Percentiles rank a stretch among this genome's conserved stretches.
phyloP scores from a whole-genome alignment of 225 moss, liverwort and hornwort species.

The Marchantia paleacea region DNA sequence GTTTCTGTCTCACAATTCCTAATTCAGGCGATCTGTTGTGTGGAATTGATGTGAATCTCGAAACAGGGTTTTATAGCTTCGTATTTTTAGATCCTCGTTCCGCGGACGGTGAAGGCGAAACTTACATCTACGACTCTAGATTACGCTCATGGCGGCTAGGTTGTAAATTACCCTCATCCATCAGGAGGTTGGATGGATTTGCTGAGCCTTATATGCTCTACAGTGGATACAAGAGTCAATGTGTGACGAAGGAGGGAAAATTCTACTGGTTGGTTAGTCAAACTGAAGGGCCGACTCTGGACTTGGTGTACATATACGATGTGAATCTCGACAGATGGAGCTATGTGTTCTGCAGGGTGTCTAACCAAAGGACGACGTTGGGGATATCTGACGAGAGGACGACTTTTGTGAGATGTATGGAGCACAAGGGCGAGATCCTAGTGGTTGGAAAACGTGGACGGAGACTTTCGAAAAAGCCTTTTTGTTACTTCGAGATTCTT shows the following conservation, averaged over 20 bases:
- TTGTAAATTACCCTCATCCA: background rate
- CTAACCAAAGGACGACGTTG: no score
- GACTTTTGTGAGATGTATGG: background rate
- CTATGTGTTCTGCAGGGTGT: background rate
- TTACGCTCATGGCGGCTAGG: slow-evolving; percentile 1
- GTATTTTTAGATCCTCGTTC: background rate
- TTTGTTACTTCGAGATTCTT: background rate
- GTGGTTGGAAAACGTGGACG: slow-evolving; percentile 1
- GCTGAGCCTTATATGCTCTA: background rate
- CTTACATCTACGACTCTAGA: background rate
- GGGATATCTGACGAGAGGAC: background rate
- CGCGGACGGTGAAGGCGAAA: background rate
- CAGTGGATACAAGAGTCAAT: background rate
- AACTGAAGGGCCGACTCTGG: background rate
- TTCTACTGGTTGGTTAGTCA: slow-evolving; percentile 9
- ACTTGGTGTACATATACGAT: background rate
- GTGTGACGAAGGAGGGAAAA: background rate
- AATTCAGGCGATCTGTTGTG: background rate
- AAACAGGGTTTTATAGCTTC: background rate
- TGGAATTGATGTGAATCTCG: background rate
- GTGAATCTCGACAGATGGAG: background rate
- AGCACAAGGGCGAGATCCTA: background rate
- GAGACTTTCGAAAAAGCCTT: background rate
- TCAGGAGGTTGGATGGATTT: background rate
- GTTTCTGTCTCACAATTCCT: background rate